Base-by-base conservation (phyloP, 2,329 filamentous ascomycete species). In the Dactylellina leptospora region DNA sequence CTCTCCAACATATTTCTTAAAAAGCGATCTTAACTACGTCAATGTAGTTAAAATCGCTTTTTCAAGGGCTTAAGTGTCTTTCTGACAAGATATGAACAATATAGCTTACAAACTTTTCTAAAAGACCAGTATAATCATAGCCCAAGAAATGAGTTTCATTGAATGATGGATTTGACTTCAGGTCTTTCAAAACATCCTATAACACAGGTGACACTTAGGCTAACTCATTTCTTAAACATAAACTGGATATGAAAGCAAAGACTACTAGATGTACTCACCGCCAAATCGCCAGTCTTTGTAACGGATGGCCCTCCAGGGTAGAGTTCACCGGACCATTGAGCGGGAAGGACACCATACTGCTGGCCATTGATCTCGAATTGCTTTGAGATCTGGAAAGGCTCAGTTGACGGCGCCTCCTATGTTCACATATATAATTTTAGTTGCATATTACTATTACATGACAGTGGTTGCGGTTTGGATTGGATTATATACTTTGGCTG, bases 131-230 rank as follows among this genome's bases (percentile, higher is more conserved):
- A 23, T 50, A 22, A 18, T 50, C 28, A 23, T 50, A 50, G 9
- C 47, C 47, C 27, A 50, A 23, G 13, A 50, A 50, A 4, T 25
- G n/a, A 6, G 47, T 30, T 13, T 50, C 47, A n/a, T 50, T 50
- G 47, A 50, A 50, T 11, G 11, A 40, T 40, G 36, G 36, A 16
- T 40, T n/a, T 16, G 13, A 4, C 36, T 40, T 40, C 4, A 40
- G 36, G 13, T 40, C 36, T 5, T 40, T 40, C 36, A 40, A 40
- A 40, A 40, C 8, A 40, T 11, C 18, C 36, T 40, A 11, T 40
- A 11, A 16, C 4, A 40, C 11, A 40, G 11, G 18, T n/a, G 18
- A 11, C 36, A 40, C 13, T 4, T 40, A n/a, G 18, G 6, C 36
- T 11, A n/a, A n/a, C 36, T 40, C 2, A 11, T 16, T n/a, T 40